Evolutionary conservation across 1,139 yeast species (phyloP), one percentile per base, ranked within the genome.

Genomic region (Scheffersomyces titani): DNA sequence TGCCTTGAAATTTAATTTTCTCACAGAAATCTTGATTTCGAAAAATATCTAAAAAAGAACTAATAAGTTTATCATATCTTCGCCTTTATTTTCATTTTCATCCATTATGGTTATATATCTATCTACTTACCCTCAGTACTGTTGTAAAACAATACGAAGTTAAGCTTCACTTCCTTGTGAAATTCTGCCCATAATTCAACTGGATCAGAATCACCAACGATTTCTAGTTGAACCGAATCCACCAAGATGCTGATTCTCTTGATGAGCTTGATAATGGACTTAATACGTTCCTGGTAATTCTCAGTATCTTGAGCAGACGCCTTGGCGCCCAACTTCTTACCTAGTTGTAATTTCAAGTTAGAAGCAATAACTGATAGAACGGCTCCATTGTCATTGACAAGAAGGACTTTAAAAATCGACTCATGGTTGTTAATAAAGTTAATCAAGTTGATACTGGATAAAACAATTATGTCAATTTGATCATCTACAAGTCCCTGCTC

Each of bases 131-230:
- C 19, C 49, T 46, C 49, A 5, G 49, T 46, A 46, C 49, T 46
- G 22, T 46, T 46, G 49, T 46, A 46, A 22, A 19, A 59, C 57
- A 58, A 55, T 56, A 59, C 53, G 57, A 56, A 56, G 53, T 59
- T 83, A 81, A 87, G 87, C 81, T 83, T 82, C 83, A 87, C 83
- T 82, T 58, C 86, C 90, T 91, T 87, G 87, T 87, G 92, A 87
- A 86, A 87, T 85, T 90, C 91, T 92, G 87, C 86, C 92, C 92
- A 87, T 88, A 87, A 92, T 88, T 92, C 92, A 91, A 87, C 90
- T 88, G 90, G 91, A 61, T 62, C 65, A 57, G 19, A 54, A 51
- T 51, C 52, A 40, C 16, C 52, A 30, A 40, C 19, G 30, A 44
- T 40, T 44, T 52, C 54, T 36, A 52, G n/a, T 21, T 50, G 46